Percentiles rank a stretch among this genome's conserved stretches.
phyloP scores from a whole-genome alignment of 345 rosid genomes.

The Reutealis trisperma region DNA sequence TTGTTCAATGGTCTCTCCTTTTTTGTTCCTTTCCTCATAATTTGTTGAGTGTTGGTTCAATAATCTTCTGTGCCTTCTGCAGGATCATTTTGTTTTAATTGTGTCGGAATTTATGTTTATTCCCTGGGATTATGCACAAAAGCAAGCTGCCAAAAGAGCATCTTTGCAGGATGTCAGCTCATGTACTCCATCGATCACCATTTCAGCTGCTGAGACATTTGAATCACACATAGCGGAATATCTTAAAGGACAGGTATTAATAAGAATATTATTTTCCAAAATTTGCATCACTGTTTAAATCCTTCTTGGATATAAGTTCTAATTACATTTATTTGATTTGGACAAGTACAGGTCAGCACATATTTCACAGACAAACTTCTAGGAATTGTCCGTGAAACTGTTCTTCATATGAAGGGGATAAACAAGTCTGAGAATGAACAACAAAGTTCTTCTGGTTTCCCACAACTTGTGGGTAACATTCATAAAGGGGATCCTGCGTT shows the following conservation, averaged over 20 bases:
- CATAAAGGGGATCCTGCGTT: conserved; percentile 59
- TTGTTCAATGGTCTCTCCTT: not conserved
- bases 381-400: conserved; percentile 62
- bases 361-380: conserved; percentile 70
- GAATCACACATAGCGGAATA: conserved; percentile 63
- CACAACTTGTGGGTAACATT: conserved; percentile 33
- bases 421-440: conserved; percentile 40
- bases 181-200: conserved; percentile 67
- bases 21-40: not conserved
- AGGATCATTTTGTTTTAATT: conserved; percentile 77
- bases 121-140: conserved; percentile 82
- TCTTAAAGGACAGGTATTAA: conserved; percentile 68
- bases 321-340: not conserved
- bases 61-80: conserved; percentile 36
- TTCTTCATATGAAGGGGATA: conserved; percentile 51
- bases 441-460: conserved; percentile 21
- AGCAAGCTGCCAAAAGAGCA: conserved; percentile 45
- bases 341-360: conserved; percentile 55
- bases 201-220: conserved; percentile 61
- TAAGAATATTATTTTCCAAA: conserved; percentile 5
- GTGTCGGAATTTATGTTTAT: conserved; percentile 84
- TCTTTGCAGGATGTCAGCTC: conserved; percentile 47
- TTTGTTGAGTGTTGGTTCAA: not conserved
- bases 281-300: conserved; percentile 10
- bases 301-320: conserved; percentile 16